Base-by-base conservation (phyloP, 768 basidiomycete genomes). In the Boletus tomentosulus region DNA sequence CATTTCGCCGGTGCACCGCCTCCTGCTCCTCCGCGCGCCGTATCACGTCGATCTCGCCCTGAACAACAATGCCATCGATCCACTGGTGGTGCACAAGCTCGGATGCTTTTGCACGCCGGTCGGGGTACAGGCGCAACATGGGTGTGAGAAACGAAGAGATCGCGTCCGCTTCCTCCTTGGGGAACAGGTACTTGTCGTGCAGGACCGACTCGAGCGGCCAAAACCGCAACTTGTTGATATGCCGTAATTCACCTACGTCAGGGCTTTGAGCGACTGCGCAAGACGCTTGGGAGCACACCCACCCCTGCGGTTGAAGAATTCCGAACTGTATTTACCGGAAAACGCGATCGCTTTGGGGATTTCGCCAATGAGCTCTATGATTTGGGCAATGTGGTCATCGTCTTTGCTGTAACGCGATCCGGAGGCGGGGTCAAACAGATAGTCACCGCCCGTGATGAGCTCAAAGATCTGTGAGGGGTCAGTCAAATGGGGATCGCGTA, bases 261-360 rank as follows among this genome's bases (percentile, higher is more conserved):
- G 6, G 8, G 9, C 31, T 31, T 9, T 46, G 19, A 52, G 33
- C 22, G 22, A 22, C 10, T 9, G 15, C 9, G 15, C 12, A 28
- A 38, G 12, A 28, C 27, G 3, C 39, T 66, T 37, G 47, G 53
- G 48, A 54, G 31, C 19, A 38, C 39, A 69, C 79, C 45, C 51
- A 91, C 95, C 95, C 81, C 88, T 88, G n/a, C 94, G 84, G 60
- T 87, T 98, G 76, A 99, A 98, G 66, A 97, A 94, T 67, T 98
- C 95, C 44, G 83, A 81, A 56, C 86, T 88, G 74, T 97, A 98
- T 69, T 95, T 98, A 25, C 96, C 96, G 6, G 84, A 80, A 63
- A 96, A 83, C 3, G 93, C 93, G 39, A 98, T 74, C 46, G 76
- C 76, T 65, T 84, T 85, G 1, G 93, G 92, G 39, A 96, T 80